Conservation (phyloP, 768 basidiomycete species). For the Cystofilobasidium capitatum region DNA sequence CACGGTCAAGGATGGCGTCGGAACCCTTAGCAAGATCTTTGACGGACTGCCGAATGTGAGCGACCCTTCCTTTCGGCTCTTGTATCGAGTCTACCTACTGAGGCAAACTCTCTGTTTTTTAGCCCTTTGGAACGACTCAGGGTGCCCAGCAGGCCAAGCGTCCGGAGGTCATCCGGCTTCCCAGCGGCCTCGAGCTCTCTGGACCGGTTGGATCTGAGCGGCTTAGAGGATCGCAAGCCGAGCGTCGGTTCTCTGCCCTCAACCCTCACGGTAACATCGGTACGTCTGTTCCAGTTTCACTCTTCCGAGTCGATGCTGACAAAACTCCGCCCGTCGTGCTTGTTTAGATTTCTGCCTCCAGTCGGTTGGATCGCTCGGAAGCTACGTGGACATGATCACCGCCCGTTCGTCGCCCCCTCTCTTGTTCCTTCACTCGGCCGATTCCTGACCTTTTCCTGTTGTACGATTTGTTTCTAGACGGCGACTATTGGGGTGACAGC, state of each 20-base stretch:
- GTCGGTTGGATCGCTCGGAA: constrained; percentile 13
- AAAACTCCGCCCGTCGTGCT: neutral
- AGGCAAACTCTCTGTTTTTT: constrained; percentile 26
- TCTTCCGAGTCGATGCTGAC: no score
- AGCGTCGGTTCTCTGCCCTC: constrained; percentile 42
- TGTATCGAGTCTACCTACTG: constrained; percentile 28
- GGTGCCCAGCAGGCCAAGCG: constrained; percentile 27
- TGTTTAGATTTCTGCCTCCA: constrained; percentile 17
- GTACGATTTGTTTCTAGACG: neutral
- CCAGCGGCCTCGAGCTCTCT: constrained; percentile 40
- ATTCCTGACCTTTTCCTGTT: neutral
- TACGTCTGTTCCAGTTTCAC: neutral
- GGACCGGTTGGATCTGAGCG: constrained; percentile 37
- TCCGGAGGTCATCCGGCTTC: constrained; percentile 37
- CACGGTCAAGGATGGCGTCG: constrained; percentile 27
- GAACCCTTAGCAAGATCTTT: constrained; percentile 15
- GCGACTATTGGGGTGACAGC: constrained; percentile 13
- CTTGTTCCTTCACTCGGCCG: neutral
- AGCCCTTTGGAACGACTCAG: constrained; percentile 16
- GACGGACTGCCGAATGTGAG: constrained; percentile 16
- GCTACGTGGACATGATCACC: constrained; percentile 11
- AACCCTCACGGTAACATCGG: constrained; percentile 44
- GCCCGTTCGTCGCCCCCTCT: neutral
- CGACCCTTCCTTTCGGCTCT: neutral
- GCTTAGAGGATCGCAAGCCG: constrained; percentile 37